phyloP scores from a whole-genome alignment of 2,329 filamentous ascomycete species.

The Trichoderma koningii region DNA sequence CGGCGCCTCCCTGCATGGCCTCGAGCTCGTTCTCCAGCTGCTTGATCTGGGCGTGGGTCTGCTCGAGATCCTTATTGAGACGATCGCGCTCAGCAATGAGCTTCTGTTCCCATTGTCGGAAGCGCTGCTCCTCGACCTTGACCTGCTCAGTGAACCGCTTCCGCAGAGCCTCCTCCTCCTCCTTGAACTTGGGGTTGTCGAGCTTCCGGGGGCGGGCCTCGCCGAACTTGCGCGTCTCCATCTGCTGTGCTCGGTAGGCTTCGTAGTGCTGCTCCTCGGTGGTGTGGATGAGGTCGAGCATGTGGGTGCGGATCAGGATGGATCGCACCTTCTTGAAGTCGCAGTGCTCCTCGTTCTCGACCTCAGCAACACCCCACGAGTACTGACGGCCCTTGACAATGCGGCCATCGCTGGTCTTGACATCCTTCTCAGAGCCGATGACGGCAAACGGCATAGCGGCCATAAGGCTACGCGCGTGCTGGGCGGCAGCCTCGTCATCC shows the following conservation, averaged over 20 bases:
- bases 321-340: slow-evolving; percentile 99
- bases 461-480: slow-evolving; percentile 93
- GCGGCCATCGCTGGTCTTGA: slow-evolving; percentile 92
- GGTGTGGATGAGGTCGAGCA: slow-evolving; percentile 99
- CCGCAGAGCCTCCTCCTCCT: slow-evolving; percentile 96
- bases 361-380: slow-evolving; percentile 98
- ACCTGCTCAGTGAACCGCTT: slow-evolving; percentile 99
- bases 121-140: slow-evolving; percentile 99
- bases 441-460: slow-evolving; percentile 98
- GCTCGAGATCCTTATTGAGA: slow-evolving; percentile 99
- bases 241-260: slow-evolving; percentile 97
- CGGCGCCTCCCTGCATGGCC: slow-evolving; percentile 84
- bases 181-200: slow-evolving; percentile 99
- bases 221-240: slow-evolving; percentile 99
- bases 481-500: slow-evolving; percentile 93
- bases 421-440: slow-evolving; percentile 98
- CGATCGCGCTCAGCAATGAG: slow-evolving; percentile 98
- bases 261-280: slow-evolving; percentile 99
- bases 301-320: slow-evolving; percentile 97
- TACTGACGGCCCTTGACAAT: slow-evolving; percentile 99
- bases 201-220: slow-evolving; percentile 96
- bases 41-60: slow-evolving; percentile 94
- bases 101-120: slow-evolving; percentile 99
- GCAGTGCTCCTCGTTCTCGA: slow-evolving; percentile 99
- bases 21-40: slow-evolving; percentile 90